Percentiles rank a stretch among this genome's conserved stretches.
These are phyloP conservation scores for Globisporangium nagaii DNA, from an alignment of 352 stramenopile genomes.

Conservation along the genomic window DNA sequence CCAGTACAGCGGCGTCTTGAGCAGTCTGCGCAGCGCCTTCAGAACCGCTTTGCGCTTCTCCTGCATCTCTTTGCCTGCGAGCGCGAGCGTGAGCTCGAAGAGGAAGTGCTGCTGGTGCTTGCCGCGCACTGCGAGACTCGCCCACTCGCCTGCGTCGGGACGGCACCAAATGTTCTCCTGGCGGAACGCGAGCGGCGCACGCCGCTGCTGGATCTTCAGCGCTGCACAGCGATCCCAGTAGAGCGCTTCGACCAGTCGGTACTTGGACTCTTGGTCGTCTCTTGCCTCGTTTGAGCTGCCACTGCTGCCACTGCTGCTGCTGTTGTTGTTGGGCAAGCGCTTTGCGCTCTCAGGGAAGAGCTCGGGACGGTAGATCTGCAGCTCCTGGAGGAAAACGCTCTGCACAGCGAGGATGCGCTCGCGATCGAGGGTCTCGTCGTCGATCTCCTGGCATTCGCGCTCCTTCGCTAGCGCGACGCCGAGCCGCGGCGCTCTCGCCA, in stretches of 20 bases:
- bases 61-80: conserved; percentile 48
- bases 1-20: conserved; percentile 55
- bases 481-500: conserved; percentile 19
- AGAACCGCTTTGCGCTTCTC: conserved; percentile 42
- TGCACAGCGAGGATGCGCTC: conserved; percentile 52
- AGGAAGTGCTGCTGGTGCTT: conserved; percentile 60
- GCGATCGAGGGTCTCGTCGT: conserved; percentile 32
- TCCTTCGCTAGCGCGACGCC: conserved; percentile 6
- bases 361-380: conserved; percentile 55
- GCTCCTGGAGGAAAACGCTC: conserved; percentile 48
- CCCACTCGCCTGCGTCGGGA: conserved; percentile 66
- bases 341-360: conserved; percentile 14
- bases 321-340: conserved; percentile 1
- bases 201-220: conserved; percentile 48
- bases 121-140: conserved; percentile 49
- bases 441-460: conserved; percentile 9
- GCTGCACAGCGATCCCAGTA: conserved; percentile 83
- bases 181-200: conserved; percentile 35
- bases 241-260: conserved; percentile 52
- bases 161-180: conserved; percentile 64
- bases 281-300: too few species aligned
- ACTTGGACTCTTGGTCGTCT: conserved; percentile 4
- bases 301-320: neutral
- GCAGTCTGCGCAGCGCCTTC: conserved; percentile 38
- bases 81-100: conserved; percentile 55